Percentiles rank a stretch among this genome's conserved stretches.
Evolutionary conservation across 768 basidiomycete species (phyloP).

Genomic region (Pluteus cervinus): DNA sequence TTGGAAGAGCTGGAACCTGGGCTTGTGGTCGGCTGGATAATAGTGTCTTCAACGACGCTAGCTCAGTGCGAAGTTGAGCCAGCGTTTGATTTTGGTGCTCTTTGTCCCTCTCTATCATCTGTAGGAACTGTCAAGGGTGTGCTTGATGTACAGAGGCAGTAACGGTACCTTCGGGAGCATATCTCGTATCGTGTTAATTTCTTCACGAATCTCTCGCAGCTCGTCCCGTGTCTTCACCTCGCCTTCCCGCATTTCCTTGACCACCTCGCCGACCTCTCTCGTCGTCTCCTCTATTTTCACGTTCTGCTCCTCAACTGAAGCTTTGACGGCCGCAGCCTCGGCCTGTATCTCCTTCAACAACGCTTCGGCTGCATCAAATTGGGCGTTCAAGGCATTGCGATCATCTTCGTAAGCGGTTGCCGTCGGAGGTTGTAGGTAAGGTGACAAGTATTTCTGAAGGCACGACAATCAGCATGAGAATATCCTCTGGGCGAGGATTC

Average conservation of each 20-base stretch:
- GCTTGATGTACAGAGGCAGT: slow-evolving; percentile 3
- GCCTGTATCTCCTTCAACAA: slow-evolving; percentile 75
- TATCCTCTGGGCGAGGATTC: too few relatives aligned
- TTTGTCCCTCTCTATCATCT: slow-evolving; percentile 96
- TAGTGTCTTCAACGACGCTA: slow-evolving; percentile 90
- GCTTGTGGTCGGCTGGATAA: slow-evolving; percentile 49
- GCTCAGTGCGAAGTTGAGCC: slow-evolving; percentile 84
- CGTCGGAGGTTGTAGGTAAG: slow-evolving; percentile 85
- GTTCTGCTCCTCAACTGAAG: slow-evolving; percentile 72
- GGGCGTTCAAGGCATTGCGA: slow-evolving; percentile 74
- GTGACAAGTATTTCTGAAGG: slow-evolving; percentile 79
- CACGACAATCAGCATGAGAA: slow-evolving; percentile 7
- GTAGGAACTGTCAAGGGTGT: slow-evolving; percentile 5
- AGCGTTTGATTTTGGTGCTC: slow-evolving; percentile 79
- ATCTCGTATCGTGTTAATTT: slow-evolving; percentile 84
- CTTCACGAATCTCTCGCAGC: slow-evolving; percentile 87
- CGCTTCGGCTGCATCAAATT: slow-evolving; percentile 85
- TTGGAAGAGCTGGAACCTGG: slow-evolving; percentile 46
- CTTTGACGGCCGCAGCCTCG: slow-evolving; percentile 67
- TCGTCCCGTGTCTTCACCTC: slow-evolving; percentile 80
- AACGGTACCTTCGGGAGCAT: slow-evolving; percentile 85
- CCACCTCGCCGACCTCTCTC: slow-evolving; percentile 63
- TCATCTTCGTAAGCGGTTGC: slow-evolving; percentile 88
- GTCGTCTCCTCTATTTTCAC: slow-evolving; percentile 67
- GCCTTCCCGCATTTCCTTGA: slow-evolving; percentile 70